Evolutionary conservation across 768 basidiomycete species (phyloP), one percentile per base, ranked within the genome.

Genomic region (Agrocybe pediades): DNA sequence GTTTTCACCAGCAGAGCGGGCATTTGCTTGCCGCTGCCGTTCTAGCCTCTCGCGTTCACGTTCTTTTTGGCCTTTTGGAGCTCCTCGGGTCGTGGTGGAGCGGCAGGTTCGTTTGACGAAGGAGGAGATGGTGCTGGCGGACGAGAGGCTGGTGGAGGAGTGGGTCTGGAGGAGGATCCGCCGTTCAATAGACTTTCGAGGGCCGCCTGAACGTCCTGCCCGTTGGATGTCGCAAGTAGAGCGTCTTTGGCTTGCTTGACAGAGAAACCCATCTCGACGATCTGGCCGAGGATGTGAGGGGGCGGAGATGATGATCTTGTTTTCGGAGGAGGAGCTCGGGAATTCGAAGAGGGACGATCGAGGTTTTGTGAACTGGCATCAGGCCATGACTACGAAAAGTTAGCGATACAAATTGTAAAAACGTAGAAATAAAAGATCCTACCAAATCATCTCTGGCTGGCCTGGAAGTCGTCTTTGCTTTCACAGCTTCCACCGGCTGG

Each of bases 241-340:
- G 95, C 95, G 17, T 77, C 67, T 6, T 84, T 83, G 2, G 95
- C 90, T 63, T 92, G 85, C n/a, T 80, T 69, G 19, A 88, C 77
- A 0, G 91, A 83, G 72, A 97, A 98, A 3, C 95, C 96, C 94
- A 98, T 97, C 70, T 95, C 93, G 25, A 97, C 89, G 26, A 98
- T 82, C 66, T 93, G 90, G 0, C 96, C 95, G 1, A 94, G 71
- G 49, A 98, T 77, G 64, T 98, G 96, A 0, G 95, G 96, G 1
- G 95, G 96, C 13, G 74, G 75, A 0, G 76, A 74, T n/a, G 70
- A 54, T 33, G 73, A 54, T n/a, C 40, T 36, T 11, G 44, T 50
- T 25, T 55, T 57, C 26, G 53, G 51, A 25, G 46, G 40, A 23
- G 27, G n/a, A 1, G 54, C 23, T n/a, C 51, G 19, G 29, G 8